A percentile compares a stretch with the other conserved stretches of the same genome.
Conservation (phyloP, 1,284 basidiomycete genomes). For the Malassezia dermatis region DNA sequence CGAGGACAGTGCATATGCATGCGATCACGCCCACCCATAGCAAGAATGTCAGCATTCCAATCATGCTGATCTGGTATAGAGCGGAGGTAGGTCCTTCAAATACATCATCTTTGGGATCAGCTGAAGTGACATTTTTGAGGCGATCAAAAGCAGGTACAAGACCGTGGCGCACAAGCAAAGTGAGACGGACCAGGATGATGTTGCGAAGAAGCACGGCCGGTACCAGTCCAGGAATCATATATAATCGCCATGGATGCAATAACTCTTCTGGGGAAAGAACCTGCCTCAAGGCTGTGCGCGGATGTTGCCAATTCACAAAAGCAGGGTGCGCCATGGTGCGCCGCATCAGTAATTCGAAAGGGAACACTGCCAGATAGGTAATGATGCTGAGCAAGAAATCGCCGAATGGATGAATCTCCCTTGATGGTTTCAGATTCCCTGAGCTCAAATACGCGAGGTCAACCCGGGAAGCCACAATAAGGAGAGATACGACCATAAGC, state of each 20-base stretch:
- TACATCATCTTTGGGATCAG: slow-evolving; percentile 22
- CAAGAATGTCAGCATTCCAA: slow-evolving; percentile 33
- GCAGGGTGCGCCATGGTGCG: slow-evolving; percentile 38
- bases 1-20: slow-evolving; percentile 34
- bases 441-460: neutral
- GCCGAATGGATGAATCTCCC: slow-evolving; percentile 20
- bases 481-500: slow-evolving; percentile 13
- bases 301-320: slow-evolving; percentile 23
- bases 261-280: slow-evolving; percentile 35
- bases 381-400: slow-evolving; percentile 7
- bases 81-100: slow-evolving; percentile 31
- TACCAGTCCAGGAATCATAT: slow-evolving; percentile 32
- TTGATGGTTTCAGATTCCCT: slow-evolving; percentile 15
- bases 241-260: slow-evolving; percentile 37
- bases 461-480: neutral
- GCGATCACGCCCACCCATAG: slow-evolving; percentile 31
- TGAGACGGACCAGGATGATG: neutral
- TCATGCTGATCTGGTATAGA: slow-evolving; percentile 23
- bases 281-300: slow-evolving; percentile 28
- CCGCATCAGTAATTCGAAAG: slow-evolving; percentile 36
- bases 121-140: slow-evolving; percentile 23
- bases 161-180: neutral
- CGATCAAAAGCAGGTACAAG: slow-evolving; percentile 29
- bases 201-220: slow-evolving; percentile 1
- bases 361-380: slow-evolving; percentile 25